Evolutionary conservation across 1,139 yeast species (phyloP).

Genomic region (Magnusiomyces tetraspermus): DNA sequence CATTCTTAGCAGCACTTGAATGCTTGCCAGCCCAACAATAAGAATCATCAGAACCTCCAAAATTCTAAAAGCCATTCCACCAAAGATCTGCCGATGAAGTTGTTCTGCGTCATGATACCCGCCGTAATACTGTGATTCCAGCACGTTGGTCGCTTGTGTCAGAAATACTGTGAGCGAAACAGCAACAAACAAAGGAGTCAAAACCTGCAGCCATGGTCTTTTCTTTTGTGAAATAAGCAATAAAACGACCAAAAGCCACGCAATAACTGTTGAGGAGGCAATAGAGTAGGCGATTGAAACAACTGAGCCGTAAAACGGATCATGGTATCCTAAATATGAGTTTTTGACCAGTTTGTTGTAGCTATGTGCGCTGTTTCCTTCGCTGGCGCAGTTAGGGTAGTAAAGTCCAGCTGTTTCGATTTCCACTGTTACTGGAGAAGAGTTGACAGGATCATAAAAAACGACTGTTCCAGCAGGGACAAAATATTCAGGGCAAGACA

Average conservation of each 20-base stretch:
- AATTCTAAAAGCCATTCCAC: constrained; percentile 43
- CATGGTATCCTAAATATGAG: constrained; percentile 7
- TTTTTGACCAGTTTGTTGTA: constrained; percentile 6
- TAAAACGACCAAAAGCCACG: constrained; percentile 31
- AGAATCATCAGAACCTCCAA: constrained; percentile 57
- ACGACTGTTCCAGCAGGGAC: constrained; percentile 23
- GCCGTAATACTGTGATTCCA: constrained; percentile 34
- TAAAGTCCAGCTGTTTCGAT: constrained; percentile 18
- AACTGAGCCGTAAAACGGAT: constrained; percentile 32
- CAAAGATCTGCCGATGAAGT: constrained; percentile 42
- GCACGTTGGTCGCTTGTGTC: constrained; percentile 22
- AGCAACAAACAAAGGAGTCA: constrained; percentile 28
- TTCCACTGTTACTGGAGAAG: constrained; percentile 12
- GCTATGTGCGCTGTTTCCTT: background rate
- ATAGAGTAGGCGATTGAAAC: constrained; percentile 31
- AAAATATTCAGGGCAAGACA: constrained; percentile 16
- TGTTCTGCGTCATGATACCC: constrained; percentile 51
- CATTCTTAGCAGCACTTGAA: constrained; percentile 63
- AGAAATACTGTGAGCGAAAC: constrained; percentile 28
- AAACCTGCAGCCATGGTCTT: constrained; percentile 31
- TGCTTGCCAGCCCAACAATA: constrained; percentile 63
- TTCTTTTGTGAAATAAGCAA: constrained; percentile 26
- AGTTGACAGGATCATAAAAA: constrained; percentile 17
- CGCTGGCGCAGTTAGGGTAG: constrained; percentile 16
- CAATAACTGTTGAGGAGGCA: constrained; percentile 30